phyloP scores from a whole-genome alignment of 148 eudicot genomes.

The Fallopia convolvulus region DNA sequence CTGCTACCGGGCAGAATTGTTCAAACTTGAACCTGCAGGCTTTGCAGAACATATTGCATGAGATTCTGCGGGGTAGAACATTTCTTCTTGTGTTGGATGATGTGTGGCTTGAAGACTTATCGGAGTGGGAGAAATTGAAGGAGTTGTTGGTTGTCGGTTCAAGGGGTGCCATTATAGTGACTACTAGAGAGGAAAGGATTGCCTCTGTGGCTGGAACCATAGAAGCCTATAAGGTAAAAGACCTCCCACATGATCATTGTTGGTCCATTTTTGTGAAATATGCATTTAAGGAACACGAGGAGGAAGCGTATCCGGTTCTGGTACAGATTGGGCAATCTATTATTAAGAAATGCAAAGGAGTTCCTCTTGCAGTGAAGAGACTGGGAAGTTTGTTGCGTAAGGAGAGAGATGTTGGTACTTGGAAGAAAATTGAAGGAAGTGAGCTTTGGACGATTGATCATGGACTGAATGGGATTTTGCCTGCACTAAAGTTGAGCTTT shows the following conservation, averaged over 20 bases:
- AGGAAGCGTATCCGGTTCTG: not conserved
- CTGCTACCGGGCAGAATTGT: not conserved
- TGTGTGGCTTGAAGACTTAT: constrained; percentile 19
- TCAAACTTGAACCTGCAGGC: not conserved
- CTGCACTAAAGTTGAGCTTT: constrained; percentile 14
- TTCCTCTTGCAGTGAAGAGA: constrained; percentile 29
- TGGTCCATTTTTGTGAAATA: constrained; percentile 14
- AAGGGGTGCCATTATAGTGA: constrained; percentile 16
- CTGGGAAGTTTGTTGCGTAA: constrained; percentile 20
- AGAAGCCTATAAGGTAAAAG: not conserved
- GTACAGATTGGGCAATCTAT: constrained; percentile 19
- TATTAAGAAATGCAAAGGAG: constrained; percentile 25
- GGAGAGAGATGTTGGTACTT: constrained; percentile 18
- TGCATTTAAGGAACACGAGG: constrained; percentile 21
- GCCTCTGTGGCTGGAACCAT: constrained; percentile 7
- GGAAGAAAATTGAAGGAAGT: constrained; percentile 16
- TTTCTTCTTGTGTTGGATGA: constrained; percentile 25
- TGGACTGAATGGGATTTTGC: constrained; percentile 2
- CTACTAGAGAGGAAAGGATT: constrained; percentile 19
- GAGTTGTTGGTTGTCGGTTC: constrained; percentile 8
- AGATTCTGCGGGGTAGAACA: not conserved
- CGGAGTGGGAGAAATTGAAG: constrained; percentile 10
- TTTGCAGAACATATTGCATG: not conserved
- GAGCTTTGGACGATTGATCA: not conserved
- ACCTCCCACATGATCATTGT: constrained; percentile 15